Evolutionary conservation across 495 filamentous ascomycete genomes (phyloP), one percentile per base, ranked within the genome.

Genomic region (Haplographium delicatum): DNA sequence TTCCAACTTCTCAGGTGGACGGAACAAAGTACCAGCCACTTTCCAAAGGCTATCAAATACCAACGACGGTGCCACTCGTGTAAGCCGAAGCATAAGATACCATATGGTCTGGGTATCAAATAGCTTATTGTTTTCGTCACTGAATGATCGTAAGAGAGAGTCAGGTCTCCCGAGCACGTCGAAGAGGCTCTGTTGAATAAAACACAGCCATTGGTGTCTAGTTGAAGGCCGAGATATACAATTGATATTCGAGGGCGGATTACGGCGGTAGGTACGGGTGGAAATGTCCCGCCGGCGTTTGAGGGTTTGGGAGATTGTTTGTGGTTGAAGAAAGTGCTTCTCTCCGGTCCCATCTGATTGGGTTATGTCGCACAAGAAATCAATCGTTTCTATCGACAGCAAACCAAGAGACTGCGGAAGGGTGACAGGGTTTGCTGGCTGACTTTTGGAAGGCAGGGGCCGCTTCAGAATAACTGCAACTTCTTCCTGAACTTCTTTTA

Each of bases 21-120:
- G 69, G 60, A 89, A 91, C 10, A 91, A 65, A 28, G 74, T 69
- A 19, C 80, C 80, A n/a, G 83, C 63, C 6, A 84, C 78, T 60
- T 73, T 74, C 88, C 89, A 94, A 4, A 95, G 66, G 51, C 84
- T 89, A 56, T 90, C 78, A 43, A 89, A 81, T 0, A 88, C 74
- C 46, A 89, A 65, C 34, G 61, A 75, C 26, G 69, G 78, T 11
- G 63, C 71, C 42, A 67, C 64, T 44, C 67, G 71, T 31, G 72
- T 82, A 60, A 75, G 59, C 49, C 68, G 68, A 31, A 74, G 51
- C 73, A 78, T 78, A 45, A 69, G 71, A 47, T 72, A 76, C 70
- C 70, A 76, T 24, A 65, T 59, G 13, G 70, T 71, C 44, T 76
- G 73, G 0, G 73, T 76, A 49, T 78, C 73, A 40, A 74, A 65